Base-by-base conservation (phyloP, 768 basidiomycete genomes). In the Tylopilus sp. region DNA sequence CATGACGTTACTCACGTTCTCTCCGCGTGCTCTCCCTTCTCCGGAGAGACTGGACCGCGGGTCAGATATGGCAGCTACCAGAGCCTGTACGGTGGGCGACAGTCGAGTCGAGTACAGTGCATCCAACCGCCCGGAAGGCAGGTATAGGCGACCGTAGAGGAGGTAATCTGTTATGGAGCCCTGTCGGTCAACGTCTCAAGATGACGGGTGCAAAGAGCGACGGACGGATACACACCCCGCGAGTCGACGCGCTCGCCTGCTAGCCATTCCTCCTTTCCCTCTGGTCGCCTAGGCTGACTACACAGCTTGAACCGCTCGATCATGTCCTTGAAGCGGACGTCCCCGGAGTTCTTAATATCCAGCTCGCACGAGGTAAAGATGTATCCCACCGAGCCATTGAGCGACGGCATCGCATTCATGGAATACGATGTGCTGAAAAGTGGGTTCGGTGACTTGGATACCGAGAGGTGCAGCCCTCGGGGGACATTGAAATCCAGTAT, bases 401-500 rank as follows among this genome's bases (percentile, higher is more conserved):
- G 76, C 9, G 92, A 91, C 2, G 94, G 93, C 74, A 98, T 81
- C 11, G 93, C 92, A 53, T 90, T 93, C 79, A 97, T 89, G 7
- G 91, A 85, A 70, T 95, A 94, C 2, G 90, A 90, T 1, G 92
- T 94, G 70, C 83, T 89, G 74, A 97, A 96, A 41, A 90, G 71
- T 0, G 85, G 75, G 69, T 95, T 95, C 4, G 95, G 94, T 6
- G 91, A 86, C 63, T 97, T 96, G 48, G 85, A 95, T 54, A 87
- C 82, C 31, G 82, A 89, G 61, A 87, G 81, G 72, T 88, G 86
- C 48, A 87, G 77, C 2, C 92, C 92, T 45, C 78, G 74, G 6
- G 95, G 95, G 42, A 96, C 85, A 26, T 80, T 80, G 65, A 98
- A 98, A 74, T 98, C 94, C 55, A 98, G 83, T 60, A 96, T 84